A percentile compares a stretch with the other conserved stretches of the same genome.
Evolutionary conservation across 1,139 yeast species (phyloP).

Genomic region (Kodamaea plutei): DNA sequence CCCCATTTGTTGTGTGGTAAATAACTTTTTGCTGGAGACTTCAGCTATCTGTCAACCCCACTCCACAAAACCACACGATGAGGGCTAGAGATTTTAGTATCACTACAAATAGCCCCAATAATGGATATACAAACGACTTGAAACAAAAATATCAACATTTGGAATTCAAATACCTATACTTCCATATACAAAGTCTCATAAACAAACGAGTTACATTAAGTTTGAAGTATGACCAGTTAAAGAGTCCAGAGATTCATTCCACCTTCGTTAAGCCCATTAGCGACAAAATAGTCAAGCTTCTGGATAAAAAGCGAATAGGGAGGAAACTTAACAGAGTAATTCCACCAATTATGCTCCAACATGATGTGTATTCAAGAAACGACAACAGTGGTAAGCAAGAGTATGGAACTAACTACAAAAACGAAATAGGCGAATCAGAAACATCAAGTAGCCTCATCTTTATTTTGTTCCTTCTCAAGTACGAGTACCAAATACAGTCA

Average conservation of each 20-base stretch:
- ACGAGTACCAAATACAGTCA: constrained; percentile 48
- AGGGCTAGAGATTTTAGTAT: constrained; percentile 10
- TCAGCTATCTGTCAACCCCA: too few species aligned
- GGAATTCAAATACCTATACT: constrained; percentile 40
- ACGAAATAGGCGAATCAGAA: constrained; percentile 7
- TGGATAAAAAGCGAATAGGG: constrained; percentile 15
- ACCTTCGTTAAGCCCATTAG: constrained; percentile 50
- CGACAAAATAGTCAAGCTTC: constrained; percentile 24
- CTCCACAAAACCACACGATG: too few species aligned
- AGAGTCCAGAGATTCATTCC: constrained; percentile 50
- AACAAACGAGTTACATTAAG: constrained; percentile 43
- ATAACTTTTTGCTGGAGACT: too few species aligned
- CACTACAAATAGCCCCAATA: constrained; percentile 6
- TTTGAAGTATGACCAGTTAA: constrained; percentile 53
- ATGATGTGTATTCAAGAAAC: constrained; percentile 15
- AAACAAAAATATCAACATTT: constrained; percentile 16
- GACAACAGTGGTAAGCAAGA: constrained; percentile 12
- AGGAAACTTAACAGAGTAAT: constrained; percentile 9
- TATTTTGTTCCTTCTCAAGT: constrained; percentile 32
- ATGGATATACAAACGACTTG: background rate
- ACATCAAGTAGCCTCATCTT: constrained; percentile 28
- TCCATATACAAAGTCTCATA: constrained; percentile 33
- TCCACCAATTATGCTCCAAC: constrained; percentile 6
- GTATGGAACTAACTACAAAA: too few species aligned
- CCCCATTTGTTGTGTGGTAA: too few species aligned